Conservation (phyloP, 306 rosid species). For the Sicyos edulis region DNA sequence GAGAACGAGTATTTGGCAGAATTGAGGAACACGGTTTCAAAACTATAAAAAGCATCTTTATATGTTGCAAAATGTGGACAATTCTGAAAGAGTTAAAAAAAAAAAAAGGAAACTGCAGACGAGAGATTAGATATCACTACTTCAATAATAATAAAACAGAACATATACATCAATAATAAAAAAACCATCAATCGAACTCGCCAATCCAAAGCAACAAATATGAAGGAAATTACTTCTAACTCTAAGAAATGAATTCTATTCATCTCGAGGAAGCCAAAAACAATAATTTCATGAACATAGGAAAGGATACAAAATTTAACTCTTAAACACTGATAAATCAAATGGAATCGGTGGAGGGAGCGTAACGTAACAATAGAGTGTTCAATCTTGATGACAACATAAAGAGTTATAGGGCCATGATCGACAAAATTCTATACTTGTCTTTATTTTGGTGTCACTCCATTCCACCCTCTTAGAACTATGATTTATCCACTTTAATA, state of each 20-base stretch:
- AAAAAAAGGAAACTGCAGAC: not conserved
- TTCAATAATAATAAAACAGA: not conserved
- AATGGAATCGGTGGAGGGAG: not conserved
- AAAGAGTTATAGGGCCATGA: too few species aligned
- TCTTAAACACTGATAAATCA: not conserved
- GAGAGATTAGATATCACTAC: not conserved
- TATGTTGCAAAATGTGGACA: too few species aligned
- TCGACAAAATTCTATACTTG: too few species aligned
- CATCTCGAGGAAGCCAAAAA: not conserved
- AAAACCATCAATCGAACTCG: not conserved
- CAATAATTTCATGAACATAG: not conserved
- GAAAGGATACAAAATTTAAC: not conserved
- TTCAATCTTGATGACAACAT: too few species aligned
- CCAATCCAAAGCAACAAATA: not conserved
- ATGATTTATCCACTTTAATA: too few species aligned
- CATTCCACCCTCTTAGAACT: too few species aligned
- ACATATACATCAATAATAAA: not conserved
- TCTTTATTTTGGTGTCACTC: too few species aligned
- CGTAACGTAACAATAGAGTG: too few species aligned
- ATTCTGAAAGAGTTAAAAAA: not conserved
- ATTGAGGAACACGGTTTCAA: not conserved
- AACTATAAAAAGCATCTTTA: not conserved
- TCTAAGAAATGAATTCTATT: not conserved
- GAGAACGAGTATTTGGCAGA: too few species aligned
- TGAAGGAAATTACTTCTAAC: not conserved